Conservation (phyloP, 1,284 basidiomycete genomes). For the Sutorius eximius region DNA sequence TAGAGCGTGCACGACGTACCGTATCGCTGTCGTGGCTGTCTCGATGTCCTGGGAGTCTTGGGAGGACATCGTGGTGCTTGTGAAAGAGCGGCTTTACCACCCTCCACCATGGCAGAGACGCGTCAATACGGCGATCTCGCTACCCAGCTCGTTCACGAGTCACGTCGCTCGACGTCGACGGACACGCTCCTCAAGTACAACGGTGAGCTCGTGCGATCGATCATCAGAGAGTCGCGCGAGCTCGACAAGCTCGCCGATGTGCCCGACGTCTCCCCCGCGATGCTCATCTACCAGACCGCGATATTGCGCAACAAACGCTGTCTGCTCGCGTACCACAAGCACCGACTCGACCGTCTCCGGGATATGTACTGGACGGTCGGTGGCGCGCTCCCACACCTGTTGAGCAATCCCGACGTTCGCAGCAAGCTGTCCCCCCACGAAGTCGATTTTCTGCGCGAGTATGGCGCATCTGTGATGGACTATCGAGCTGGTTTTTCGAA, state of each 20-base stretch:
- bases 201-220: slow-evolving; percentile 79
- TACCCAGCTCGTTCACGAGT: slow-evolving; percentile 84
- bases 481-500: slow-evolving; percentile 85
- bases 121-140: slow-evolving; percentile 82
- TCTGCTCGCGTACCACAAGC: slow-evolving; percentile 87
- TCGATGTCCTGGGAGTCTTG: slow-evolving; percentile 53
- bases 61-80: slow-evolving; percentile 27
- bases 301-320: slow-evolving; percentile 92
- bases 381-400: slow-evolving; percentile 87
- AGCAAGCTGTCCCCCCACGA: slow-evolving; percentile 85
- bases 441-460: slow-evolving; percentile 85
- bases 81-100: neutral
- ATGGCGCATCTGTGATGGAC: slow-evolving; percentile 78
- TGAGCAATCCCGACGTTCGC: slow-evolving; percentile 74
- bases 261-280: slow-evolving; percentile 57
- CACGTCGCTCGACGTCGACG: slow-evolving; percentile 78
- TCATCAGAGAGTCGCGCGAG: slow-evolving; percentile 90
- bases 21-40: slow-evolving; percentile 48
- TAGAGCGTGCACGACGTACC: slow-evolving; percentile 34
- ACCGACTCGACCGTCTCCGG: slow-evolving; percentile 79
- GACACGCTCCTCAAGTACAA: slow-evolving; percentile 92
- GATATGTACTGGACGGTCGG: slow-evolving; percentile 91
- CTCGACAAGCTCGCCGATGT: slow-evolving; percentile 64
- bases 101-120: slow-evolving; percentile 28
- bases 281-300: slow-evolving; percentile 86